Evolutionary conservation across 129 eudicot species (phyloP).

Genomic region (Ambrosia artemisiifolia): DNA sequence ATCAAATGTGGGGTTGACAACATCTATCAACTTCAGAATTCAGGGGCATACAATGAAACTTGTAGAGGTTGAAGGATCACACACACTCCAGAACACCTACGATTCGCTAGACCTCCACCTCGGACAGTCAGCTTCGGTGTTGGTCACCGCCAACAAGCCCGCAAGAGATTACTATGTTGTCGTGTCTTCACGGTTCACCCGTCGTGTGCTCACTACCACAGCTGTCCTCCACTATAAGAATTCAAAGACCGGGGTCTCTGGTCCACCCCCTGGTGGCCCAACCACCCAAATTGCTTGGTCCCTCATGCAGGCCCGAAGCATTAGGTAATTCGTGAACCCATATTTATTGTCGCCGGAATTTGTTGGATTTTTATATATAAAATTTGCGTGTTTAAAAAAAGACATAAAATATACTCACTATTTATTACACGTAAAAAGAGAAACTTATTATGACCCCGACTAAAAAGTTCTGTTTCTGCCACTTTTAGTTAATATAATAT

Average conservation of each 20-base stretch:
- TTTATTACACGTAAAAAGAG: too few relatives aligned
- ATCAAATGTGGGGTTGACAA: slow-evolving; percentile 84
- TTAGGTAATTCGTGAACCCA: slow-evolving; percentile 46
- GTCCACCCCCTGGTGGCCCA: slow-evolving; percentile 79
- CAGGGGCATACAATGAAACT: slow-evolving; percentile 83
- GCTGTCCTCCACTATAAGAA: slow-evolving; percentile 84
- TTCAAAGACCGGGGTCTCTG: slow-evolving; percentile 70
- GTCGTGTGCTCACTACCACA: slow-evolving; percentile 62
- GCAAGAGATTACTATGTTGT: slow-evolving; percentile 78
- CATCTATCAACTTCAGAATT: slow-evolving; percentile 92
- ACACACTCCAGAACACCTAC: slow-evolving; percentile 74
- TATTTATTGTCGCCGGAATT: too few relatives aligned
- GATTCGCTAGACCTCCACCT: slow-evolving; percentile 77
- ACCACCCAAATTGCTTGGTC: slow-evolving; percentile 70
- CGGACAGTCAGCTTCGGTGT: slow-evolving; percentile 83
- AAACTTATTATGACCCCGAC: too few relatives aligned
- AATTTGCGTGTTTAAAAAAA: too few relatives aligned
- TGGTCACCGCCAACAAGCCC: slow-evolving; percentile 82
- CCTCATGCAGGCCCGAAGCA: slow-evolving; percentile 69
- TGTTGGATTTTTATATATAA: too few relatives aligned
- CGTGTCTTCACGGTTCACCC: slow-evolving; percentile 83
- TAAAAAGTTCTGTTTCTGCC: too few relatives aligned
- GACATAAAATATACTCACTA: too few relatives aligned
- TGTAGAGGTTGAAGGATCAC: slow-evolving; percentile 93
- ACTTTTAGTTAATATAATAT: background rate